These are phyloP conservation scores for Paecilomyces sp. DNA, from an alignment of 2,329 filamentous ascomycete genomes.

Conservation along the genomic window DNA sequence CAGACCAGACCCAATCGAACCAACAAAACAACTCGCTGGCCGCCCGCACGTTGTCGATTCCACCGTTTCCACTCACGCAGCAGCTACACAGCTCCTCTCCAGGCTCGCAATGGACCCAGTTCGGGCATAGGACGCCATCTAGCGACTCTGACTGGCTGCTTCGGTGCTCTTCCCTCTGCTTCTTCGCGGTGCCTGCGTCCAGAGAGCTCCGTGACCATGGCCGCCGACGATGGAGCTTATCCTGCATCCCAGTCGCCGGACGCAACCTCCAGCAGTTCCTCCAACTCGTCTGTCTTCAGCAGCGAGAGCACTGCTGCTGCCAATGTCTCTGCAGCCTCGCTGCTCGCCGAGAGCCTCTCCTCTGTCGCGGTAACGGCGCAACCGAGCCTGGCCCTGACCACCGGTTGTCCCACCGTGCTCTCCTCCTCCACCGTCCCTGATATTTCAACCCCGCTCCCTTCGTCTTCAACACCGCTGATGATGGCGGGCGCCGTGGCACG, in stretches of 20 bases:
- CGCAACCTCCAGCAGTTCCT: neutral
- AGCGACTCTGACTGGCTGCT: neutral
- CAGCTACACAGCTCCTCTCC: neutral
- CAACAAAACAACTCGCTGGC: neutral
- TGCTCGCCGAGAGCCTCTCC: neutral
- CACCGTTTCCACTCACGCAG: neutral
- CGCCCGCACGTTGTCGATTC: neutral
- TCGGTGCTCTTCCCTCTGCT: neutral
- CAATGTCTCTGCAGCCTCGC: neutral
- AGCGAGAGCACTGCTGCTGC: neutral
- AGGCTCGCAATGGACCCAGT: neutral
- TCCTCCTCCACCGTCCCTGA: neutral
- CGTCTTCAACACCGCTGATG: slow-evolving; percentile 23
- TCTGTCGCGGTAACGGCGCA: neutral
- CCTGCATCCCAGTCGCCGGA: neutral
- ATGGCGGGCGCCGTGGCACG: slow-evolving; percentile 42
- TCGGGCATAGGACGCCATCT: neutral
- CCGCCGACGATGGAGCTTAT: neutral
- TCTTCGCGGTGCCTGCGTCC: neutral
- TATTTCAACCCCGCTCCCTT: slow-evolving; percentile 14
- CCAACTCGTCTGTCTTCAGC: neutral
- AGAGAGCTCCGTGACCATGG: neutral
- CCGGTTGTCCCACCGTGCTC: neutral
- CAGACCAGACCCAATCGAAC: neutral
- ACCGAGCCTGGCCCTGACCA: neutral